phyloP scores from a whole-genome alignment of 805 yeast species.

The Yueomyces sinensis region DNA sequence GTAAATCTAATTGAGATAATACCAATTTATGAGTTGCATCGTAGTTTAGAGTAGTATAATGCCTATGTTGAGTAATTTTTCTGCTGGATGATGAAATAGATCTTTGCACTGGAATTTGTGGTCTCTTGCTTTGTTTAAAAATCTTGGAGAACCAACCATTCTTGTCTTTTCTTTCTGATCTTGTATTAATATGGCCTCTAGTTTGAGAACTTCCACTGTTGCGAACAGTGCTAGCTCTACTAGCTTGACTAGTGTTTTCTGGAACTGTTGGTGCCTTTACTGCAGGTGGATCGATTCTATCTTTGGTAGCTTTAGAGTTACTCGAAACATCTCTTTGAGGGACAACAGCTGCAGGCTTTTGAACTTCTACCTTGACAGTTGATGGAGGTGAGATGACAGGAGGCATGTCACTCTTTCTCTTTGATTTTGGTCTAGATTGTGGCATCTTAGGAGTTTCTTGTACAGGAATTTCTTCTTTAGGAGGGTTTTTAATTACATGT shows the following conservation, averaged over 20 bases:
- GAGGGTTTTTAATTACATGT: neutral
- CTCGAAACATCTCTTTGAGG: neutral
- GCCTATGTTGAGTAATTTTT: neutral
- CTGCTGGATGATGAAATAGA: too few species aligned
- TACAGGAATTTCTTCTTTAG: neutral
- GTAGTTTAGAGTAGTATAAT: conserved; percentile 13
- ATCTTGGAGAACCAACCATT: conserved; percentile 17
- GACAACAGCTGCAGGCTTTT: too few species aligned
- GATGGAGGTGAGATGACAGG: too few species aligned
- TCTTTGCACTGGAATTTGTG: too few species aligned
- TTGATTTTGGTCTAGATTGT: too few species aligned
- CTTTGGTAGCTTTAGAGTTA: neutral
- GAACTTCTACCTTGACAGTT: too few species aligned
- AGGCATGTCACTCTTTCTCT: too few species aligned
- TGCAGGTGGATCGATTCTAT: neutral
- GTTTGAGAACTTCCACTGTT: neutral
- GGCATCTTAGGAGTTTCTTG: too few species aligned
- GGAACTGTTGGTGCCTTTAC: neutral
- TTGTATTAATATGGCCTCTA: neutral
- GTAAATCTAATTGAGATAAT: conserved; percentile 15
- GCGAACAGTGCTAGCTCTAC: too few species aligned
- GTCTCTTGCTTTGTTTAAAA: conserved; percentile 11
- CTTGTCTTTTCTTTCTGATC: neutral
- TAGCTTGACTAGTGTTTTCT: neutral
- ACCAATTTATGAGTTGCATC: conserved; percentile 19